Conservation (phyloP, 164 flowering plant genomes). For the Aristolochia fimbriata region DNA sequence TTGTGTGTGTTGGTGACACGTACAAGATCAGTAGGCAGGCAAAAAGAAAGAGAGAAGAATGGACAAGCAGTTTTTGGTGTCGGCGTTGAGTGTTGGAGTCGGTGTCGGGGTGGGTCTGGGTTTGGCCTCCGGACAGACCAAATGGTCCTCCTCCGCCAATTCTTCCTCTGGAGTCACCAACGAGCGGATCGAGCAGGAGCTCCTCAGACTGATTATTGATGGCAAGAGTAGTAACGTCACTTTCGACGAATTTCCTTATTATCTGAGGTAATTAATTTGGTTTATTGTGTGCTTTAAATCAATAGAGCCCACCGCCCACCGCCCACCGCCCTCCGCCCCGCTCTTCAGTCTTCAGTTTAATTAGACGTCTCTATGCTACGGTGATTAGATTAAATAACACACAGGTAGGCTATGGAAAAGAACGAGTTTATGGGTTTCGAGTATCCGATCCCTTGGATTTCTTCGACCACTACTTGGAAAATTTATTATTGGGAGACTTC, state of each 20-base stretch:
- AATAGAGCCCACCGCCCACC: too few relatives aligned
- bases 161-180: constrained; percentile 27
- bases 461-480: too few relatives aligned
- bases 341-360: too few relatives aligned
- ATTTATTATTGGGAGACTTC: neutral
- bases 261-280: constrained; percentile 44
- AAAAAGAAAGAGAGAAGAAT: too few relatives aligned
- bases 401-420: too few relatives aligned
- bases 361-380: too few relatives aligned
- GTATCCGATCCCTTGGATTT: neutral
- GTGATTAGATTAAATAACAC: too few relatives aligned
- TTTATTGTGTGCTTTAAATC: too few relatives aligned
- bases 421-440: too few relatives aligned
- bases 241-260: constrained; percentile 76
- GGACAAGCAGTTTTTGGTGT: constrained; percentile 28
- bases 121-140: constrained; percentile 65
- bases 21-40: too few relatives aligned
- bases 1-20: too few relatives aligned
- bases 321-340: too few relatives aligned
- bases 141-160: constrained; percentile 36
- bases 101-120: constrained; percentile 91
- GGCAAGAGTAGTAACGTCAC: constrained; percentile 69
- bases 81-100: constrained; percentile 79
- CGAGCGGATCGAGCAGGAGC: constrained; percentile 59
- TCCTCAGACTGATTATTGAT: constrained; percentile 50